Evolutionary conservation across 805 yeast species (phyloP), one percentile per base, ranked within the genome.

Genomic region (Sporopachydermia quercuum): DNA sequence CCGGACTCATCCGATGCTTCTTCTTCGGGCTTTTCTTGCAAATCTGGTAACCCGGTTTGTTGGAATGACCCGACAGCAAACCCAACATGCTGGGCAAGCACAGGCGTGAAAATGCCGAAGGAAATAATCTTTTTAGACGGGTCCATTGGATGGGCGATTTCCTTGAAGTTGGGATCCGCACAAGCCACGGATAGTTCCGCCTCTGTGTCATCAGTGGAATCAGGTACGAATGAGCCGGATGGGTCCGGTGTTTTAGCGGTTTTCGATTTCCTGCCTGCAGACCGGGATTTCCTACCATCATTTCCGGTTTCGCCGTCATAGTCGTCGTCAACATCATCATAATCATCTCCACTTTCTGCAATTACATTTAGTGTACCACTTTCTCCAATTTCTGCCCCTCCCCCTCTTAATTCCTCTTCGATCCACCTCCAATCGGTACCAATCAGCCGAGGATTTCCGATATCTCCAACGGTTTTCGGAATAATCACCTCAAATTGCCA

Each of bases 31-130:
- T 52, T 48, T 14, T 57, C 60, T 37, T 52, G 61, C 18, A 60
- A 49, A 36, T 67, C 71, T 4, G 75, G 56, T 19, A 85, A 49
- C 0, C 75, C 71, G 2, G 75, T 61, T 40, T 71, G 71, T 35
- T 77, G 76, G 55, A 89, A 91, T 2, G 94, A 78, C 0, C 97
- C 98, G 3, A 86, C 72, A 0, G 94, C 87, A 78, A 94, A 91
- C 0, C 97, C 97, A 15, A 91, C 66, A 56, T 89, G 96, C 48
- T 87, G 96, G 1, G 98, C 84, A 30, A 94, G 78, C 1, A 85
- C 80, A 1, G 97, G 95, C 41, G 78, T 82, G 52, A 77, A 78
- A 5, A 83, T 62, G 13, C 78, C 74, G 65, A 77, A 89, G 15
- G 75, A 66, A 38, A 73, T 85, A 1, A 78, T 66, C 49, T 86